Conservation (phyloP, 331 rosid genomes). For the Quercus tomentella region DNA sequence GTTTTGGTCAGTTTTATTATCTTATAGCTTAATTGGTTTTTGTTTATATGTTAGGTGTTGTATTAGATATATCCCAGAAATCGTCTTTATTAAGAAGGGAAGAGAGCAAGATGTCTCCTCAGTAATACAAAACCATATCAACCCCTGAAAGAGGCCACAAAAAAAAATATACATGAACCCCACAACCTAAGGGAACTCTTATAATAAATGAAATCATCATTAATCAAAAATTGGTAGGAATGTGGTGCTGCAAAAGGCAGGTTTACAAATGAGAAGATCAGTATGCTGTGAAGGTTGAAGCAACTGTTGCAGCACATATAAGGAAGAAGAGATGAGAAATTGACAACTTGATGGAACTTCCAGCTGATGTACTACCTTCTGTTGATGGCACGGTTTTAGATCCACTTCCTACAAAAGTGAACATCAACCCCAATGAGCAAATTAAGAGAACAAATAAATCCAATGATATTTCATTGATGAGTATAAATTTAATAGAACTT, state of each 20-base stretch:
- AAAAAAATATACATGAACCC: conserved; percentile 9
- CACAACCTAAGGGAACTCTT: conserved; percentile 20
- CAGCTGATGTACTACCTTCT: conserved; percentile 44
- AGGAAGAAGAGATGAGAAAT: conserved; percentile 39
- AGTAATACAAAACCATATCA: conserved; percentile 34
- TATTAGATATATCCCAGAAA: conserved; percentile 11
- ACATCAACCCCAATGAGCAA: background rate
- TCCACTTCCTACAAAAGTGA: conserved; percentile 46
- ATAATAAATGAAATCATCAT: conserved; percentile 2
- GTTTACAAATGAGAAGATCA: conserved; percentile 23
- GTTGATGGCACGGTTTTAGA: conserved; percentile 52
- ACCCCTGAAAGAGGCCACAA: conserved; percentile 27
- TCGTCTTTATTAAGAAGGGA: conserved; percentile 30
- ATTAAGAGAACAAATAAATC: background rate
- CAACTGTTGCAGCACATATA: background rate
- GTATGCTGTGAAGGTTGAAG: conserved; percentile 30
- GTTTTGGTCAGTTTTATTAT: background rate
- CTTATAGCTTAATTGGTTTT: background rate
- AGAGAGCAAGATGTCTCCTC: conserved; percentile 24
- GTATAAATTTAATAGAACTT: background rate
- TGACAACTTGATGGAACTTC: conserved; percentile 49
- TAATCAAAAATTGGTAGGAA: background rate
- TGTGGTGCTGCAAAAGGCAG: background rate
- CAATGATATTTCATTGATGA: no score
- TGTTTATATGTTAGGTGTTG: background rate